These are phyloP conservation scores for Picochlorum sp. DNA, from an alignment of 139 green algal genomes.

Conservation along the genomic window DNA sequence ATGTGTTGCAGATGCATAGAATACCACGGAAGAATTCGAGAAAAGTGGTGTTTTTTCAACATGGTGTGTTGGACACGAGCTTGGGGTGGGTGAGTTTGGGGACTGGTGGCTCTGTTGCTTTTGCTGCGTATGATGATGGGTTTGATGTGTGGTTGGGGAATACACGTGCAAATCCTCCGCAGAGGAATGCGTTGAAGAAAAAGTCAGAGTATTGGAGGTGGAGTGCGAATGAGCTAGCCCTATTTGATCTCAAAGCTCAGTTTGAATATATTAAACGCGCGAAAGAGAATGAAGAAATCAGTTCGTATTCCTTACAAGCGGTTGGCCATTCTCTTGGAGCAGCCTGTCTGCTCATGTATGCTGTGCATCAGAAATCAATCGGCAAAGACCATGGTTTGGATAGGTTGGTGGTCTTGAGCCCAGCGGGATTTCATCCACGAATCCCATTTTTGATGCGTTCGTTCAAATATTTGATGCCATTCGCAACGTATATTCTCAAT, in stretches of 20 bases:
- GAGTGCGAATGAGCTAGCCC: constrained; percentile 74
- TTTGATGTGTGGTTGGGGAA: constrained; percentile 92
- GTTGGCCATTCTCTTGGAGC: constrained; percentile 62
- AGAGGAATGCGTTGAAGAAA: constrained; percentile 41
- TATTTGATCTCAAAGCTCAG: constrained; percentile 58
- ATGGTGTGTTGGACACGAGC: constrained; percentile 85
- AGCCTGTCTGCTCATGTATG: constrained; percentile 56
- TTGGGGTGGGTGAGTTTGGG: constrained; percentile 71
- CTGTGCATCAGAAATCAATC: constrained; percentile 13
- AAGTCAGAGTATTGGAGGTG: constrained; percentile 74
- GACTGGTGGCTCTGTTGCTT: constrained; percentile 53
- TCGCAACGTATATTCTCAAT: constrained; percentile 5
- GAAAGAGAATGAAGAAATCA: constrained; percentile 47
- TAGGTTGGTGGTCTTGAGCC: constrained; percentile 67
- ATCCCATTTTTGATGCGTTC: constrained; percentile 13
- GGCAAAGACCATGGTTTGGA: constrained; percentile 45
- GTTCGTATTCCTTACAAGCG: constrained; percentile 41
- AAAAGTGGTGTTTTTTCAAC: constrained; percentile 81
- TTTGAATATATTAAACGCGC: constrained; percentile 68
- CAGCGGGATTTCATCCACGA: constrained; percentile 62
- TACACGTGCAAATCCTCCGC: constrained; percentile 69
- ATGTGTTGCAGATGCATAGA: constrained; percentile 74
- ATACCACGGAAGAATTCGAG: constrained; percentile 48
- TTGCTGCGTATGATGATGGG: constrained; percentile 83
- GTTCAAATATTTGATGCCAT: constrained; percentile 15